Base-by-base conservation (phyloP, 2,329 filamentous ascomycete genomes). In the Cytospora piceicola region DNA sequence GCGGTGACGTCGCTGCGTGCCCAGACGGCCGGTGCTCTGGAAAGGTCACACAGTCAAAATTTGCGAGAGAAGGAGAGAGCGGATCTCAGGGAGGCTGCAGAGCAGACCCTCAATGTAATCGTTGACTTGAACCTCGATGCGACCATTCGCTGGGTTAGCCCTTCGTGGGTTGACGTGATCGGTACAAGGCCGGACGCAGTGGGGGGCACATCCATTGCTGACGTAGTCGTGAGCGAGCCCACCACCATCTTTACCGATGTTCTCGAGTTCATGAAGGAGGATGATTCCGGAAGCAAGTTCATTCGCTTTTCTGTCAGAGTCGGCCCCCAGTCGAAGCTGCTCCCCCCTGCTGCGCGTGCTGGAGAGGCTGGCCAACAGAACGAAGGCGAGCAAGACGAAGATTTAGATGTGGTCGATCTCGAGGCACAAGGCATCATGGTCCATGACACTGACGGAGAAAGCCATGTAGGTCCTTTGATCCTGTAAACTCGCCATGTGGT, bases 341-440 rank as follows among this genome's bases (percentile, higher is more conserved):
- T 85, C 29, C 78, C 82, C 30, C 55, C 80, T 69, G 79, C 81
- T 27, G 74, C 75, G 36, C 71, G 80, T 17, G 74, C 77, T 66
- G 77, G 80, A 56, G 73, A 75, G 53, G 71, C 75, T 57, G 73
- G 79, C 30, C 75, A 79, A 63, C 74, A 77, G 36, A 74, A 78
- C 24, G 60, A 58, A 17, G 20, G 20, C 29, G 34, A 58, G 17
- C 75, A 79, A 63, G 74, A 77, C 32, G 74, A 78, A 22, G 58
- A 56, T 20, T 77, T 83, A 61, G 79, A 83, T 64, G 83, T 87
- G 49, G 83, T 97, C 67, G 90, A 93, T 68, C 85, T 99, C 67
- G 96, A 99, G 79, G 96, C 92, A 8, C 95, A 99, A 78, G 95
- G 95, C 27, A 99, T 99, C 74, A 96, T 98, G 90, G 93, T 98